Evolutionary conservation across 805 yeast genomes (phyloP), one percentile per base, ranked within the genome.

Genomic region (Kodamaea kaohsiungensis): DNA sequence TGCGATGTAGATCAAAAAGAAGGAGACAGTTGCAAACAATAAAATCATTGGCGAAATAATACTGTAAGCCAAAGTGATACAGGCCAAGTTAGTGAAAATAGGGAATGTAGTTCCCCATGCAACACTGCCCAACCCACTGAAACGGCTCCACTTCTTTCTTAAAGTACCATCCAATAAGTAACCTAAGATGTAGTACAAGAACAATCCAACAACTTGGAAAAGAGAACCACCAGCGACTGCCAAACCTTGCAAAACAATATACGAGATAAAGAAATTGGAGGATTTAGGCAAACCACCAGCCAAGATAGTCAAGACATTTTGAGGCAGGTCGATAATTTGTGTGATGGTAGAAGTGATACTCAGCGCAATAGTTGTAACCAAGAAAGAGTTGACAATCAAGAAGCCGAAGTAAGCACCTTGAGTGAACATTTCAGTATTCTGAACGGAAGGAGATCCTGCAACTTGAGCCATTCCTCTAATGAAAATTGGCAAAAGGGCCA

Each of bases 381-480:
- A 69, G 71, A 93, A 95, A 10, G 88, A 92, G 71, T 93, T 91
- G 56, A 93, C 84, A 48, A 91, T 93, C 75, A 89, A 91, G 82
- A 93, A 93, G 1, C 89, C 97, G 72, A 80, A 93, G 72, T 75
- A 95, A 86, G 96, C 91, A 38, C 85, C 81, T 69, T 93, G 99
- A 58, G 95, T 87, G 80, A 86, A 91, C 56, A 78, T 70, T 61
- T 91, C 97, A 54, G 89, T 81, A 53, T 84, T 80, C 63, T 91
- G 93, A 8, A 74, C 67, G 2, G 97, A 84, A 51, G 89, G 76
- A 46, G 79, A 73, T 25, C 98, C 98, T 35, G 89, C 76, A 50
- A 86, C 66, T 61, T 81, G 84, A 59, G 96, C 98, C 80, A 85
- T 80, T 55, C 78, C 79, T 63, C 89, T 84, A 61, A 95, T 88